phyloP scores from a whole-genome alignment of 257 asterid species.

The Euphrasia confusa region DNA sequence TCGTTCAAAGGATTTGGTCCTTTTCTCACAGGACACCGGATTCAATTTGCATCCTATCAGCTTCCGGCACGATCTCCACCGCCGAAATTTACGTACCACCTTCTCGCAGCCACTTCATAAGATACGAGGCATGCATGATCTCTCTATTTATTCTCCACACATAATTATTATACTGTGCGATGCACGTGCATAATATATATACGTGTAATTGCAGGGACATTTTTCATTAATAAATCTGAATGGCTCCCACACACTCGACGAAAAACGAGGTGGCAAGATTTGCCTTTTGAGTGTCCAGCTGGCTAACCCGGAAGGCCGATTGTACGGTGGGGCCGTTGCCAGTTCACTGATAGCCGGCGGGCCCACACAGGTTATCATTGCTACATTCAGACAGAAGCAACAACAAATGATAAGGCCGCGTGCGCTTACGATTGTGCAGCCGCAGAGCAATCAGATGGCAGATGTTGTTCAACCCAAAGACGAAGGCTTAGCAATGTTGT shows the following conservation, averaged over 20 bases:
- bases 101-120: constrained; percentile 18
- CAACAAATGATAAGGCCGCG: background rate
- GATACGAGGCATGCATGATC: constrained; percentile 29
- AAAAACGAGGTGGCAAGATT: constrained; percentile 20
- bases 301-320: constrained; percentile 22
- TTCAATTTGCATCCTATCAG: constrained; percentile 37
- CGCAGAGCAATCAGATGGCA: background rate
- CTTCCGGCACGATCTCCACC: constrained; percentile 31
- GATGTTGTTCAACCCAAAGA: background rate
- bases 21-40: constrained; percentile 30
- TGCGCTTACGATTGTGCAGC: background rate
- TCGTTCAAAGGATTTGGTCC: constrained; percentile 30
- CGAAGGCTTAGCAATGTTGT: background rate
- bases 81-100: constrained; percentile 29
- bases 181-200: too few species aligned
- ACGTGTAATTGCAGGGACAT: constrained; percentile 24
- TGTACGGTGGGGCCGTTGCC: constrained; percentile 37
- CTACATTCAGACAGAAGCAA: background rate
- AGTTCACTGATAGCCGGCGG: constrained; percentile 28
- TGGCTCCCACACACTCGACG: constrained; percentile 36
- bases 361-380: constrained; percentile 30
- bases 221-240: constrained; percentile 25
- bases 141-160: too few species aligned
- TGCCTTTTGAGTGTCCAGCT: constrained; percentile 33
- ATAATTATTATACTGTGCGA: too few species aligned